Conservation (phyloP, 805 yeast genomes). For the Sugiyamaella marilandica region DNA sequence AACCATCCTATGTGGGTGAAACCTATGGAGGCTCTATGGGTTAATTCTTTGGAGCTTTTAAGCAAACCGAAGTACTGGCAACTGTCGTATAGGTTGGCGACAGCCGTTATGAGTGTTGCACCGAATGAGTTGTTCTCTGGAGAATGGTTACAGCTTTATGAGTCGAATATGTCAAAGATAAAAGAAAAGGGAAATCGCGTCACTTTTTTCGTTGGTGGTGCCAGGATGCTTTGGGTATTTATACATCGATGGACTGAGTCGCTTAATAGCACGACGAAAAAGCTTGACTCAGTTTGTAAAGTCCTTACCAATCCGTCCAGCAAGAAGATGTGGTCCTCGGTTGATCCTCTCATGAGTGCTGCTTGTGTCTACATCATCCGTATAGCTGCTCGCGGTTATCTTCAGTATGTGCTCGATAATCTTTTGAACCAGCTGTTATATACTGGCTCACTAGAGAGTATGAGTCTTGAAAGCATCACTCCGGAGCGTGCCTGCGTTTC, state of each 20-base stretch:
- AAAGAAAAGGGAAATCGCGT: constrained; percentile 55
- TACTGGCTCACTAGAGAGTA: constrained; percentile 35
- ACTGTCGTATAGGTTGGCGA: constrained; percentile 58
- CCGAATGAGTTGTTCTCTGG: constrained; percentile 68
- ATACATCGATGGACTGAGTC: constrained; percentile 83
- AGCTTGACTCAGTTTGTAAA: constrained; percentile 60
- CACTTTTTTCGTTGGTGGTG: constrained; percentile 56
- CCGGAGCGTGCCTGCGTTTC: constrained; percentile 71
- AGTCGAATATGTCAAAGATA: constrained; percentile 53
- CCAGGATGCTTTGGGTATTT: constrained; percentile 86
- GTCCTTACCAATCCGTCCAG: constrained; percentile 36
- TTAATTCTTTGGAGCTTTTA: constrained; percentile 44
- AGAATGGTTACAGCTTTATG: constrained; percentile 68
- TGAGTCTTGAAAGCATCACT: constrained; percentile 51
- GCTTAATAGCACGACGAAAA: constrained; percentile 77
- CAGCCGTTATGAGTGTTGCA: constrained; percentile 74
- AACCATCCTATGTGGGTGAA: constrained; percentile 94
- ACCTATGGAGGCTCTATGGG: constrained; percentile 61
- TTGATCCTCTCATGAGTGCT: constrained; percentile 40
- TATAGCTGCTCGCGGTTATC: constrained; percentile 70
- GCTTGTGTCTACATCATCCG: constrained; percentile 64
- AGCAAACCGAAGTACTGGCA: constrained; percentile 47
- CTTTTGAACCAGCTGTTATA: constrained; percentile 62
- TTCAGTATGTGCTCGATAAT: constrained; percentile 75
- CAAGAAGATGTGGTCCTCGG: constrained; percentile 71